phyloP scores from a whole-genome alignment of 495 filamentous ascomycete genomes.

The Talaromyces wortmannii region DNA sequence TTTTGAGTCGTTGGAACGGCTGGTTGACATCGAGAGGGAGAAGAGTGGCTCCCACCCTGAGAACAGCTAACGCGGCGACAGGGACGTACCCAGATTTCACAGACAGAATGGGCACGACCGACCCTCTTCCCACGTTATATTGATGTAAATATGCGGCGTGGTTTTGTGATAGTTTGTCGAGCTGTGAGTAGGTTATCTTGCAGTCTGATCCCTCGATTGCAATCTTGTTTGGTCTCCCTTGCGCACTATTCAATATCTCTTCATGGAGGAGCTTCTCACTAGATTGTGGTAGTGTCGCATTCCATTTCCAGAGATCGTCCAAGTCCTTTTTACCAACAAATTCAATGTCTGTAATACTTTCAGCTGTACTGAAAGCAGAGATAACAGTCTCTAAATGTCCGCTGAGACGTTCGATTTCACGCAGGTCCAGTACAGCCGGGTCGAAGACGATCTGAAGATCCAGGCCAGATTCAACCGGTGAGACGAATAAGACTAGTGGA shows the following conservation, averaged over 20 bases:
- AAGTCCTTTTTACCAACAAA: slow-evolving; percentile 3
- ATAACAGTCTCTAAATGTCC: neutral
- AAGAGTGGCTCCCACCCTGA: slow-evolving; percentile 38
- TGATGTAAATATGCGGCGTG: slow-evolving; percentile 17
- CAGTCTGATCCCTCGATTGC: slow-evolving; percentile 17
- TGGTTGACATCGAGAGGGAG: slow-evolving; percentile 23
- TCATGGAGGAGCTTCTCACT: neutral
- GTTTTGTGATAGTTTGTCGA: slow-evolving; percentile 16
- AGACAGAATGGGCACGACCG: slow-evolving; percentile 42
- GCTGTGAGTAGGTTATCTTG: slow-evolving; percentile 23
- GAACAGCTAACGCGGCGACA: slow-evolving; percentile 41
- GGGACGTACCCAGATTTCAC: slow-evolving; percentile 46
- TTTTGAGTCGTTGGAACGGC: slow-evolving; percentile 29
- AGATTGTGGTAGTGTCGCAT: slow-evolving; percentile 4
- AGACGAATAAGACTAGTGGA: neutral
- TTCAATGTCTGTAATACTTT: neutral
- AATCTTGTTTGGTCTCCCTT: neutral
- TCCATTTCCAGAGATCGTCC: neutral
- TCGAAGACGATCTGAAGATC: neutral
- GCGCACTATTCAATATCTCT: neutral
- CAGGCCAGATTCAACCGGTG: neutral
- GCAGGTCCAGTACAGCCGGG: neutral
- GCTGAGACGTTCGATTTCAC: neutral
- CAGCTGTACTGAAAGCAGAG: neutral
- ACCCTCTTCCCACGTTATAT: slow-evolving; percentile 25